These are phyloP conservation scores for Diaporthe aspalathi DNA, from an alignment of 2,329 filamentous ascomycete genomes.

Conservation along the genomic window DNA sequence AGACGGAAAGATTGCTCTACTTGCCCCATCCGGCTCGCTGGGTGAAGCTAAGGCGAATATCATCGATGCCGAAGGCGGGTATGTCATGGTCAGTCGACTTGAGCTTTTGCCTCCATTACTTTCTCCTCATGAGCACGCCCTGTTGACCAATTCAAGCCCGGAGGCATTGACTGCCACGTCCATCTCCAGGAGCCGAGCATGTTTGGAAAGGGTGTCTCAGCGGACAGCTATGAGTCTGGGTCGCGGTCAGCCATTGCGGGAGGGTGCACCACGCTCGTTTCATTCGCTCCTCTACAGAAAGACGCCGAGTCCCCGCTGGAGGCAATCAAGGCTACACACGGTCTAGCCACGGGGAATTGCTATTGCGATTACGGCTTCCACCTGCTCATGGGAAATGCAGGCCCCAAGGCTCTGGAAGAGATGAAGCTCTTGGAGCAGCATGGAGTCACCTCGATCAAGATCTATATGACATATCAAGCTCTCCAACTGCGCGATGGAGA, in stretches of 20 bases:
- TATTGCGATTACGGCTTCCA: slow-evolving; percentile 71
- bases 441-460: slow-evolving; percentile 61
- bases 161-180: slow-evolving; percentile 55
- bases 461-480: slow-evolving; percentile 65
- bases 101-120: background rate
- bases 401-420: slow-evolving; percentile 53
- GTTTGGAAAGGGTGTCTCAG: slow-evolving; percentile 48
- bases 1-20: slow-evolving; percentile 55
- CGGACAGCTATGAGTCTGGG: slow-evolving; percentile 48
- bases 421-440: slow-evolving; percentile 50
- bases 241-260: slow-evolving; percentile 67
- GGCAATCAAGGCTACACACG: slow-evolving; percentile 60
- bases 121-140: background rate
- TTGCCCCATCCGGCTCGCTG: slow-evolving; percentile 53
- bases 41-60: slow-evolving; percentile 45
- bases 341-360: slow-evolving; percentile 54
- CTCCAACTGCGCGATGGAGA: slow-evolving; percentile 61
- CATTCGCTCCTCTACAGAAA: slow-evolving; percentile 67
- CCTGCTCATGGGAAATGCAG: slow-evolving; percentile 60
- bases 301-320: slow-evolving; percentile 56
- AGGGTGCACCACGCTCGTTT: slow-evolving; percentile 68
- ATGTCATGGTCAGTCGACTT: slow-evolving; percentile 50
- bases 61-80: slow-evolving; percentile 56
- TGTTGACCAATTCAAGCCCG: slow-evolving; percentile 44
- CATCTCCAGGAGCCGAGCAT: slow-evolving; percentile 54